Base-by-base conservation (phyloP, 768 basidiomycete species). In the Strobilomyces dryophilus region DNA sequence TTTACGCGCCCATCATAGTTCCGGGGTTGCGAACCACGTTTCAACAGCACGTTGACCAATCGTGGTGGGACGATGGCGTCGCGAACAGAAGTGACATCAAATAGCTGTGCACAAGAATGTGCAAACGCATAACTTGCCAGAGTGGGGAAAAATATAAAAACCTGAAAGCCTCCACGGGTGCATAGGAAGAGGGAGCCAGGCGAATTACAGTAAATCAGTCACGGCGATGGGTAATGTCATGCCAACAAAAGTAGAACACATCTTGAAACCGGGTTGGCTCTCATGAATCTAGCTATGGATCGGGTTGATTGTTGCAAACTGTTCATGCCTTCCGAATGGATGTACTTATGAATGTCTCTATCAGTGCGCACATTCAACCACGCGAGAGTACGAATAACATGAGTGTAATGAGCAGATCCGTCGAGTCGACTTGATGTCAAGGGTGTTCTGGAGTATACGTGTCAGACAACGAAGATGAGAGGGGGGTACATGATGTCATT, bases 371-470 rank as follows among this genome's bases (percentile, higher is more conserved):
- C 31, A 46, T 52, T 49, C 41, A 50, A 49, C 54, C 43, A 37
- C 40, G 36, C 34, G 41, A 48, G 51, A 53, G 56, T 42, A 50
- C 31, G 21, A 40, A 41, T 47, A 49, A 45, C 41, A 52, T 35
- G 57, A 34, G 40, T 54, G 31, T 51, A 58, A 54, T 54, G 39
- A 45, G 55, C 26, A 43, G 47, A 49, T 58, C 56, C 50, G 48
- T 77, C 37, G 73, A 74, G 36, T 78, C 65, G 44, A 70, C 65
- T 51, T 74, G 75, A 60, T 77, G 80, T 52, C 69, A 64, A 44
- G 47, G 51, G 31, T 55, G 58, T 49, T 55, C 60, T 60, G 59
- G 51, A 53, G 53, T 52, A 55, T 65, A 56, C 45, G 54, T 47
- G 52, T 62, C 63, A 42, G 61, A 63, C 41, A 63, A 54, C 27